These are phyloP conservation scores for Aspergillus avenaceus DNA, from an alignment of 495 filamentous ascomycete genomes.

Conservation along the genomic window DNA sequence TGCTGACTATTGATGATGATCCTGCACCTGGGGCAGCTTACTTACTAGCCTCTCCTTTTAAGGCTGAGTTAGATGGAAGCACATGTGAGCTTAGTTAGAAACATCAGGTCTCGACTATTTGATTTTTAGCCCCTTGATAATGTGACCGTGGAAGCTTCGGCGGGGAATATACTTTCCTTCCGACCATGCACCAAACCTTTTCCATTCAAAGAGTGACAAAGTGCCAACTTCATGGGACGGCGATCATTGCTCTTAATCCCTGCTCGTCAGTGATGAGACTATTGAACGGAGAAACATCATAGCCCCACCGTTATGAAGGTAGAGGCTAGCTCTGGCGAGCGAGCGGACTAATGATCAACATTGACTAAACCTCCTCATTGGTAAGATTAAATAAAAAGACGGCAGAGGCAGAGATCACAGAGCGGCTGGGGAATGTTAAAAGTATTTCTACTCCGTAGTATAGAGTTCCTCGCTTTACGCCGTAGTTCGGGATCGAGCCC, in stretches of 20 bases:
- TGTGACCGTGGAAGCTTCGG: not conserved
- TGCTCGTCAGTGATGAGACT: not conserved
- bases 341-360: conserved; percentile 7
- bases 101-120: conserved; percentile 1
- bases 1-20: conserved; percentile 8
- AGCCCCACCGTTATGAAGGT: conserved; percentile 8
- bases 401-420: conserved; percentile 4
- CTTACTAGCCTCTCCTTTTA: not conserved
- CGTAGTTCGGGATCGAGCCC: conserved; percentile 4
- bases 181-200: not conserved
- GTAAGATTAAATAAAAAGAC: not conserved
- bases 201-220: not conserved
- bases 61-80: not conserved
- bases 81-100: not conserved
- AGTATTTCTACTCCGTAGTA: conserved; percentile 1
- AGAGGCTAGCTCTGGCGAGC: conserved; percentile 6
- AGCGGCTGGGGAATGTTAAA: conserved; percentile 3
- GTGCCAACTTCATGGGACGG: not conserved
- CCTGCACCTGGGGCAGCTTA: not conserved
- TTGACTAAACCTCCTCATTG: conserved; percentile 5
- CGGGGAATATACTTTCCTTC: not conserved
- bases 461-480: not conserved
- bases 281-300: conserved; percentile 1
- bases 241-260: not conserved
- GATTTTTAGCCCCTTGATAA: not conserved